Conservation (phyloP, 1,139 yeast genomes). For the Taiozyma sp. region DNA sequence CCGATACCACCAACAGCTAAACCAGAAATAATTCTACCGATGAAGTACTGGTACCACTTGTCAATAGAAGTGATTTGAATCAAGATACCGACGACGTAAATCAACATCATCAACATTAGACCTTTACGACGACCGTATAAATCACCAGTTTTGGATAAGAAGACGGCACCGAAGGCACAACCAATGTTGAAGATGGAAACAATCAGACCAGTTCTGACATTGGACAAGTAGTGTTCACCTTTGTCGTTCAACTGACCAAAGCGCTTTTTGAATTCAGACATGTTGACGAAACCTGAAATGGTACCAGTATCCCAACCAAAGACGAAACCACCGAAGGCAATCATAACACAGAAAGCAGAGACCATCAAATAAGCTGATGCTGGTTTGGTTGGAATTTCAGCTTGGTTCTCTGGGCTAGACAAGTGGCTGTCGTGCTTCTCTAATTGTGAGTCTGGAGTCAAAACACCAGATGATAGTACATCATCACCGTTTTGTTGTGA, state of each 20-base stretch:
- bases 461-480: slow-evolving; percentile 14
- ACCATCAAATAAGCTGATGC: slow-evolving; percentile 46
- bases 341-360: slow-evolving; percentile 38
- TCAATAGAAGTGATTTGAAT: slow-evolving; percentile 56
- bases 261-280: slow-evolving; percentile 54
- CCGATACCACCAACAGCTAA: slow-evolving; percentile 63
- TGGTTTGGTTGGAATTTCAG: slow-evolving; percentile 36
- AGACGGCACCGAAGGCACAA: slow-evolving; percentile 65
- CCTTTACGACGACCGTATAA: slow-evolving; percentile 59
- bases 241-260: slow-evolving; percentile 38
- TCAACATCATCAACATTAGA: slow-evolving; percentile 47
- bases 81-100: slow-evolving; percentile 58
- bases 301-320: slow-evolving; percentile 82
- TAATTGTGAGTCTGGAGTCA: slow-evolving; percentile 19
- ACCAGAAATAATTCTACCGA: slow-evolving; percentile 66
- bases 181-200: slow-evolving; percentile 69
- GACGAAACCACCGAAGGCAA: slow-evolving; percentile 66
- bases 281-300: slow-evolving; percentile 71
- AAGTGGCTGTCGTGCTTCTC: slow-evolving; percentile 6
- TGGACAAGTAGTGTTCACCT: slow-evolving; percentile 39
- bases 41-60: slow-evolving; percentile 50
- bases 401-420: background rate
- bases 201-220: slow-evolving; percentile 57
- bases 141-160: slow-evolving; percentile 53
- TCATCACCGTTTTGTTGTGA: slow-evolving; percentile 8